Evolutionary conservation across 2,329 filamentous ascomycete species (phyloP).

Genomic region (Calonectria honghensis): DNA sequence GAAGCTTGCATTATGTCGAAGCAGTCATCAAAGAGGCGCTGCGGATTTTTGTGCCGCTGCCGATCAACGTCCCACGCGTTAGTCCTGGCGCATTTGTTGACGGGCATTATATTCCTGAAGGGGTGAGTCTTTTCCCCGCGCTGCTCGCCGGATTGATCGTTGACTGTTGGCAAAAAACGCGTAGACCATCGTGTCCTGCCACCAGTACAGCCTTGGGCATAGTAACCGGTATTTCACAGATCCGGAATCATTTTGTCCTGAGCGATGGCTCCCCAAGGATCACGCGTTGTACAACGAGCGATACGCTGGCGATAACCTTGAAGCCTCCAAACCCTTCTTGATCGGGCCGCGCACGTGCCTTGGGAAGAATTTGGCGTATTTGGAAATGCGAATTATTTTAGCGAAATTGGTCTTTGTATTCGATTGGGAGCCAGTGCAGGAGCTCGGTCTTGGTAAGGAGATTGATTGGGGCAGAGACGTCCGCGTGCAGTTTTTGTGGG

Average conservation of each 20-base stretch:
- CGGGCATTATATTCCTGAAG: slow-evolving; percentile 32
- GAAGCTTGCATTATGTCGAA: slow-evolving; percentile 16
- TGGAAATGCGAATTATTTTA: slow-evolving; percentile 14
- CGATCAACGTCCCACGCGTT: slow-evolving; percentile 10
- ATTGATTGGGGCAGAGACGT: slow-evolving; percentile 20
- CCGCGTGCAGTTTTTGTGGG: slow-evolving; percentile 21
- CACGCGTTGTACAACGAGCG: slow-evolving; percentile 12
- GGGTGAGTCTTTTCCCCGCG: background rate
- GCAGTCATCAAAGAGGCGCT: slow-evolving; percentile 30
- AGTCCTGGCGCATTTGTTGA: slow-evolving; percentile 28
- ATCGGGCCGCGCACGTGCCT: slow-evolving; percentile 11
- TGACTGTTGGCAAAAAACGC: background rate
- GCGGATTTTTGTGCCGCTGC: slow-evolving; percentile 23
- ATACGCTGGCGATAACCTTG: slow-evolving; percentile 16
- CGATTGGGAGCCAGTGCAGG: slow-evolving; percentile 7
- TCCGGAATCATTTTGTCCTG: slow-evolving; percentile 27
- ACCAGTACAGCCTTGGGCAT: slow-evolving; percentile 21
- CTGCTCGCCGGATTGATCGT: background rate
- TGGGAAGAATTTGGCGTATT: slow-evolving; percentile 32
- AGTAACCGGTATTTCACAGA: slow-evolving; percentile 23
- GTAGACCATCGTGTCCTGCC: slow-evolving; percentile 27
- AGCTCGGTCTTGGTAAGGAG: slow-evolving; percentile 4
- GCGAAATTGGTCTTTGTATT: background rate
- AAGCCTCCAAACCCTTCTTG: slow-evolving; percentile 27
- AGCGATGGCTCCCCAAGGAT: slow-evolving; percentile 24